Conservation (phyloP, 2,329 filamentous ascomycete species). For the Aspergillus udagawae region DNA sequence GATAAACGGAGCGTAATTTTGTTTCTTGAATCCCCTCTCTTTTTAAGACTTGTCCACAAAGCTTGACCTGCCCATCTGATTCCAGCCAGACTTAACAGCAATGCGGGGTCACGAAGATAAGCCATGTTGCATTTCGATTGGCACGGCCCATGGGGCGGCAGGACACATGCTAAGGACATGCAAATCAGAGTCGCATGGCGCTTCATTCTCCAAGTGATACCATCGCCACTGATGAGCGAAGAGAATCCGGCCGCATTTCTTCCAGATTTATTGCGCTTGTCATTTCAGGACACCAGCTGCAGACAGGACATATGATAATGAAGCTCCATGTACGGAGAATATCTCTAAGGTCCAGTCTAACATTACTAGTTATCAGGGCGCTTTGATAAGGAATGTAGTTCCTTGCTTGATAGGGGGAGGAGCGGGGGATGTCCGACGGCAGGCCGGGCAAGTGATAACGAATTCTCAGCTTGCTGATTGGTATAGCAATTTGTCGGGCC, state of each 20-base stretch:
- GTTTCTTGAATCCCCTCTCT: background rate
- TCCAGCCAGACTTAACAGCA: background rate
- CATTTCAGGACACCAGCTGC: background rate
- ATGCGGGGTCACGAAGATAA: background rate
- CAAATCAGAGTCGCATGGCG: background rate
- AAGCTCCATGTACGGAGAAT: background rate
- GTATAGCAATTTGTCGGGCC: background rate
- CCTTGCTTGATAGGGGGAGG: background rate
- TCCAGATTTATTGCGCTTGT: background rate
- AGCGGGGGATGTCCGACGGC: background rate
- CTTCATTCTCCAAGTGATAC: background rate
- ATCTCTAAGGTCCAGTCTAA: too few species aligned
- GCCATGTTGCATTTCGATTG: background rate
- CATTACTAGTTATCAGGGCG: background rate
- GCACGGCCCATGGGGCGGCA: background rate
- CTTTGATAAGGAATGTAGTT: background rate
- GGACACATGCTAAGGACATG: background rate
- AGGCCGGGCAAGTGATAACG: background rate
- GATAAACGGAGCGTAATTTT: too few species aligned
- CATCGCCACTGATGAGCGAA: background rate
- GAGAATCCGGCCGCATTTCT: too few species aligned
- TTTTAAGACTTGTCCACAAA: background rate
- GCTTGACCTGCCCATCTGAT: background rate
- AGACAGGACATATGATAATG: background rate
- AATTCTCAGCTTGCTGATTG: background rate